Conservation (phyloP, 2,329 filamentous ascomycete genomes). For the Phoma sp. region DNA sequence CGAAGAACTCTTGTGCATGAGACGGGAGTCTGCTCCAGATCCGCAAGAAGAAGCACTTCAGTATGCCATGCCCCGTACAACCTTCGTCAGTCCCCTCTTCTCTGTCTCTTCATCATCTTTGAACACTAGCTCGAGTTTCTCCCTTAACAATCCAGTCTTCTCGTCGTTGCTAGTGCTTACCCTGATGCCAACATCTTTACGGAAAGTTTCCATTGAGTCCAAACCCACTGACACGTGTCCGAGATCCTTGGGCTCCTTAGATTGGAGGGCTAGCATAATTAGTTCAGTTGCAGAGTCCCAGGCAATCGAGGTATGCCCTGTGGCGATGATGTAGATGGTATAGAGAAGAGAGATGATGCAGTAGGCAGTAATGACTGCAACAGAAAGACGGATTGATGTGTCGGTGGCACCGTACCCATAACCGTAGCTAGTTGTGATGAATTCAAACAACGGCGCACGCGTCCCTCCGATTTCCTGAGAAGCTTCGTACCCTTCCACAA, state of each 20-base stretch:
- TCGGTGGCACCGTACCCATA: no score
- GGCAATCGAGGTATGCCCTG: slow-evolving; percentile 21
- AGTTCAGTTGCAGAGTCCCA: slow-evolving; percentile 23
- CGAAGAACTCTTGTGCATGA: no score
- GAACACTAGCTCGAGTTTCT: slow-evolving; percentile 23
- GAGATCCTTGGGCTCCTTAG: slow-evolving; percentile 9
- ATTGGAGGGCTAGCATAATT: slow-evolving; percentile 22
- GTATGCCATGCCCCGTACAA: neutral
- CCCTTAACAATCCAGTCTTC: no score
- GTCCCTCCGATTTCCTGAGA: no score
- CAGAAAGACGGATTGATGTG: no score
- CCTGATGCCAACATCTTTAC: slow-evolving; percentile 18
- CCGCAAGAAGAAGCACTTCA: no score
- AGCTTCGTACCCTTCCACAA: no score
- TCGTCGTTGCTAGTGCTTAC: neutral
- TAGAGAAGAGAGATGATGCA: neutral
- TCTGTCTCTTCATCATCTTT: slow-evolving; percentile 1
- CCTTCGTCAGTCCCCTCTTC: neutral
- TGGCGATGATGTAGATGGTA: slow-evolving; percentile 14
- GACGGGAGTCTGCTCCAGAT: no score
- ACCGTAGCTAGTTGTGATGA: no score
- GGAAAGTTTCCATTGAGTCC: slow-evolving; percentile 18
- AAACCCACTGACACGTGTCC: slow-evolving; percentile 17
- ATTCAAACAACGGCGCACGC: no score
- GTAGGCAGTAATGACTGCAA: no score